Percentiles rank a stretch among this genome's conserved stretches.
Conservation (phyloP, 2,329 filamentous ascomycete genomes). For the Ophiocordyceps camponoti-floridani region DNA sequence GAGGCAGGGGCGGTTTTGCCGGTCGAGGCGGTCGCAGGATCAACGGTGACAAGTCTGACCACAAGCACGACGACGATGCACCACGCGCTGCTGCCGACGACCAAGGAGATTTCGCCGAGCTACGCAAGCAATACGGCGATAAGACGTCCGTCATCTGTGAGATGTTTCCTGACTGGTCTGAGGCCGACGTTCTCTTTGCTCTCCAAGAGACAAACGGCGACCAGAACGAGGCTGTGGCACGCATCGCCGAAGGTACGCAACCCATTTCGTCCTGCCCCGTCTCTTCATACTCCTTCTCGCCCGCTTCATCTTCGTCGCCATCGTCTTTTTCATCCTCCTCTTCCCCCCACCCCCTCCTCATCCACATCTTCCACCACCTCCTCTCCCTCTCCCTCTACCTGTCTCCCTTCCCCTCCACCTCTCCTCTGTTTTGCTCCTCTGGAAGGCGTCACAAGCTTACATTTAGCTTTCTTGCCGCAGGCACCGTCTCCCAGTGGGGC, state of each 20-base stretch:
- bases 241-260: conserved; percentile 58
- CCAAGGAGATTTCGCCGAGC: conserved; percentile 75
- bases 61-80: conserved; percentile 39
- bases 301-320: too few relatives aligned
- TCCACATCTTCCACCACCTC: background rate
- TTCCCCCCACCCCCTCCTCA: too few relatives aligned
- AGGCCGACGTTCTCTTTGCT: conserved; percentile 84
- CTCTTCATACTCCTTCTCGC: too few relatives aligned
- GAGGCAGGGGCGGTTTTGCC: conserved; percentile 61
- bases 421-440: background rate
- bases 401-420: too few relatives aligned
- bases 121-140: conserved; percentile 74
- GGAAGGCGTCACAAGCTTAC: conserved; percentile 4
- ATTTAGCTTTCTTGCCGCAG: conserved; percentile 21
- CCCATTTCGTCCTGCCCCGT: background rate
- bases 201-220: conserved; percentile 77
- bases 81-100: conserved; percentile 48
- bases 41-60: conserved; percentile 50
- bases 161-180: conserved; percentile 89
- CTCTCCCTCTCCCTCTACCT: too few relatives aligned
- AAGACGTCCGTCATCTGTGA: conserved; percentile 74
- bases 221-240: conserved; percentile 54
- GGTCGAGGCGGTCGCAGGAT: conserved; percentile 55
- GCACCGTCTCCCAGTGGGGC: conserved; percentile 66
- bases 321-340: too few relatives aligned